These are phyloP conservation scores for Mortierella sp. DNA, from an alignment of 371 early-diverging fungal genomes.

Conservation along the genomic window DNA sequence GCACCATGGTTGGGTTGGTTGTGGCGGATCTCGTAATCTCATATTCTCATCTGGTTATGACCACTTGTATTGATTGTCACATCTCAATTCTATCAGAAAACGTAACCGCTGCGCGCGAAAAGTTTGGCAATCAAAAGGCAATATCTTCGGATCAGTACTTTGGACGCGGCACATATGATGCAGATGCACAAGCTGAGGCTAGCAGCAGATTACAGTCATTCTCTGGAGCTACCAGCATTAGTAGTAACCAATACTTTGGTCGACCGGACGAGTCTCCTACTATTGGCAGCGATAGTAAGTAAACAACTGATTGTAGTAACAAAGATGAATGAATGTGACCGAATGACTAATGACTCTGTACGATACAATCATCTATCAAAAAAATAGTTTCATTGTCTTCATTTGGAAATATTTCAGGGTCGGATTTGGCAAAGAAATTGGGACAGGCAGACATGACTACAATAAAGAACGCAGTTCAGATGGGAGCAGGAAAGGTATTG, in stretches of 20 bases:
- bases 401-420: slow-evolving; percentile 59
- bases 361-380: not conserved
- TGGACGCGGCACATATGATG: slow-evolving; percentile 80
- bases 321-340: not conserved
- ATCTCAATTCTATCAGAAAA: slow-evolving; percentile 24
- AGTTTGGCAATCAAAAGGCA: slow-evolving; percentile 84
- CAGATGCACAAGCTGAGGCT: slow-evolving; percentile 72
- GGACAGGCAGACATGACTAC: slow-evolving; percentile 83
- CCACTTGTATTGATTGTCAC: too few species aligned
- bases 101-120: slow-evolving; percentile 62
- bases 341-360: too few species aligned
- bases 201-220: slow-evolving; percentile 78
- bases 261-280: slow-evolving; percentile 67
- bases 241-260: slow-evolving; percentile 87
- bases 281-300: slow-evolving; percentile 29
- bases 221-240: slow-evolving; percentile 79
- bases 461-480: slow-evolving; percentile 78
- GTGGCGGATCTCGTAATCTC: too few species aligned
- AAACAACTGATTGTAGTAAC: not conserved
- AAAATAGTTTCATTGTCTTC: slow-evolving; percentile 39
- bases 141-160: slow-evolving; percentile 94
- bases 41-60: too few species aligned
- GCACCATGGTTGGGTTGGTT: not conserved
- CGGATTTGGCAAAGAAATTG: slow-evolving; percentile 79
- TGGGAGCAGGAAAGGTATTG: slow-evolving; percentile 64